phyloP scores from a whole-genome alignment of 192 early-diverging fungal genomes.

The Backusella liffmaniae region DNA sequence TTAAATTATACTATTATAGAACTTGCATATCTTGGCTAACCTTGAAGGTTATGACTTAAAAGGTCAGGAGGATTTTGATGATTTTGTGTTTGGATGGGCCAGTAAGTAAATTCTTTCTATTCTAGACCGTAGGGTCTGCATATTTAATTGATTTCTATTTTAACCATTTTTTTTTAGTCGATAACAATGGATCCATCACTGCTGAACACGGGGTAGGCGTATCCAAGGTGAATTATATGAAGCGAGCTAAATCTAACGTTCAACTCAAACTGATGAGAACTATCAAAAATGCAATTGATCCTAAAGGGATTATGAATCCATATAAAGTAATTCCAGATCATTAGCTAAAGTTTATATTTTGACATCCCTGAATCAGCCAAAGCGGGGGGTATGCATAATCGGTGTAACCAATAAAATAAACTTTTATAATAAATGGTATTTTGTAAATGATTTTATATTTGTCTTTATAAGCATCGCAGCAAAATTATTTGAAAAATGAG shows the following conservation, averaged over 20 bases:
- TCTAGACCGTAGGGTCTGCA: neutral
- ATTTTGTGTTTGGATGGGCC: constrained; percentile 89
- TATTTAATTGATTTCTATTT: neutral
- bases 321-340: constrained; percentile 49
- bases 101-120: constrained; percentile 38
- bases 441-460: too few relatives aligned
- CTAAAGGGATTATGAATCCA: constrained; percentile 81
- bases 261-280: too few relatives aligned
- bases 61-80: constrained; percentile 75
- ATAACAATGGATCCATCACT: constrained; percentile 66
- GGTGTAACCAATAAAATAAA: neutral
- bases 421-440: too few relatives aligned
- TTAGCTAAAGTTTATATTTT: neutral
- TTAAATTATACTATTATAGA: constrained; percentile 33
- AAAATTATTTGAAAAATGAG: too few relatives aligned
- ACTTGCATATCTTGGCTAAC: constrained; percentile 90
- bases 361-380: neutral
- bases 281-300: constrained; percentile 78
- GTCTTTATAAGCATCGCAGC: too few relatives aligned
- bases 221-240: constrained; percentile 58
- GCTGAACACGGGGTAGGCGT: constrained; percentile 88
- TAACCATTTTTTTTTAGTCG: constrained; percentile 16
- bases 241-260: constrained; percentile 69
- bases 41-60: constrained; percentile 60
- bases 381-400: neutral